phyloP scores from a whole-genome alignment of 257 asterid species.

The Primulina eburnea region DNA sequence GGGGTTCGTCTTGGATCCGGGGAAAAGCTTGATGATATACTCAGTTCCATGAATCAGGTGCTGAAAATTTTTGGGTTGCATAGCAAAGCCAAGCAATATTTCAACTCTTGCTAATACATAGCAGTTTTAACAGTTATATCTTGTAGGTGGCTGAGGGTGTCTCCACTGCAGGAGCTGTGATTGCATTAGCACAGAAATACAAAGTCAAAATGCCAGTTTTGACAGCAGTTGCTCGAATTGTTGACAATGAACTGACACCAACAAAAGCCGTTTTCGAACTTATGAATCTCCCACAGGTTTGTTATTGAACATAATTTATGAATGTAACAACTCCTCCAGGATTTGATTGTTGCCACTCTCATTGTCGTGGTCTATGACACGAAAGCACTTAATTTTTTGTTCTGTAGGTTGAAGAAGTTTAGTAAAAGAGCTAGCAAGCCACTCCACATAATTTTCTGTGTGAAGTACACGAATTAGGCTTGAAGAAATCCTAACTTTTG shows the following conservation, averaged over 20 bases:
- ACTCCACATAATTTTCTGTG: too few relatives aligned
- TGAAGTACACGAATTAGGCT: too few relatives aligned
- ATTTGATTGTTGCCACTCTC: not conserved
- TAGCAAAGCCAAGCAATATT: not conserved
- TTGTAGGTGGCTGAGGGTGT: conserved; percentile 90
- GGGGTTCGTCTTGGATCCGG: conserved; percentile 98
- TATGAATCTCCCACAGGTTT: conserved; percentile 94
- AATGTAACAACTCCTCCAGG: not conserved
- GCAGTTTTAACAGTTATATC: conserved; percentile 10
- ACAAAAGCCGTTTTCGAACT: conserved; percentile 81
- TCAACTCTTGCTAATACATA: conserved; percentile 2
- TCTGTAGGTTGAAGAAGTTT: conserved; percentile 58
- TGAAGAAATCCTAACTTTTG: too few relatives aligned
- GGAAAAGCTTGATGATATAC: conserved; percentile 84
- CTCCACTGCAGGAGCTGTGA: conserved; percentile 91
- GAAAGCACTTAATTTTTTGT: not conserved
- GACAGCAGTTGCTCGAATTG: conserved; percentile 87
- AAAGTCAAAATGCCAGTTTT: conserved; percentile 89
- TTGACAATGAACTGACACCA: conserved; percentile 84
- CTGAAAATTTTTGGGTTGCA: not conserved
- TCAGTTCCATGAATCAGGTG: conserved; percentile 83
- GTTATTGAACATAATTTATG: conserved; percentile 7
- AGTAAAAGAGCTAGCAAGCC: conserved; percentile 6
- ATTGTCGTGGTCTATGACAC: not conserved
- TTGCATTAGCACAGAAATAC: conserved; percentile 80